Evolutionary conservation across 352 stramenopile genomes (phyloP).

Genomic region (Phytophthora hybrid): DNA sequence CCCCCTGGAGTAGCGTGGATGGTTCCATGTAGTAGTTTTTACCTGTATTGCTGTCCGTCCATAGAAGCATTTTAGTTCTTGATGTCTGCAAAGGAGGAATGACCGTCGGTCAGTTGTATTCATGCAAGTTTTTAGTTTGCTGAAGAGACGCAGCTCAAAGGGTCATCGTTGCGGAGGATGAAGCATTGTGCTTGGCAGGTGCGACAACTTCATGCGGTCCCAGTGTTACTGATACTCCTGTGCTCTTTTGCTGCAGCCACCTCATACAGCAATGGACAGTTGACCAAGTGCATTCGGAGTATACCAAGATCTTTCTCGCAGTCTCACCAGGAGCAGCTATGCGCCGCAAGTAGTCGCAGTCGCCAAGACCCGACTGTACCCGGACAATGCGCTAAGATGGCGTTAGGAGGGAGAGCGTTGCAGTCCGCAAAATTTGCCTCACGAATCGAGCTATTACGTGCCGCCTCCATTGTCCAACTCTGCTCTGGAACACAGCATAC

Average conservation of each 20-base stretch:
- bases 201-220: constrained; percentile 8
- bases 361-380: constrained; percentile 26
- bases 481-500: constrained; percentile 26
- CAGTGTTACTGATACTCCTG: constrained; percentile 21
- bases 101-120: background rate
- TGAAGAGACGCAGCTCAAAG: constrained; percentile 15
- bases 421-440: constrained; percentile 35
- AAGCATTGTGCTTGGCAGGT: constrained; percentile 3
- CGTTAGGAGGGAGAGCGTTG: constrained; percentile 34
- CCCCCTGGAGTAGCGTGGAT: constrained; percentile 23
- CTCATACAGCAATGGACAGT: constrained; percentile 2
- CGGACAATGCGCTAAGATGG: constrained; percentile 40
- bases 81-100: constrained; percentile 4
- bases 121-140: too few species aligned
- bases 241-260: constrained; percentile 7
- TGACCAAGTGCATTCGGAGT: constrained; percentile 37
- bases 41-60: constrained; percentile 39
- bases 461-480: constrained; percentile 35
- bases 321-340: constrained; percentile 43
- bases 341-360: constrained; percentile 2
- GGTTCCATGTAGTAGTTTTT: constrained; percentile 36
- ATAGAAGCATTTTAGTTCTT: constrained; percentile 40
- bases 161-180: constrained; percentile 14
- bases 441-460: constrained; percentile 33
- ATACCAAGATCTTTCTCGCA: constrained; percentile 41